Evolutionary conservation across 257 asterid species (phyloP).

Genomic region (Solanum corneliomulleri): DNA sequence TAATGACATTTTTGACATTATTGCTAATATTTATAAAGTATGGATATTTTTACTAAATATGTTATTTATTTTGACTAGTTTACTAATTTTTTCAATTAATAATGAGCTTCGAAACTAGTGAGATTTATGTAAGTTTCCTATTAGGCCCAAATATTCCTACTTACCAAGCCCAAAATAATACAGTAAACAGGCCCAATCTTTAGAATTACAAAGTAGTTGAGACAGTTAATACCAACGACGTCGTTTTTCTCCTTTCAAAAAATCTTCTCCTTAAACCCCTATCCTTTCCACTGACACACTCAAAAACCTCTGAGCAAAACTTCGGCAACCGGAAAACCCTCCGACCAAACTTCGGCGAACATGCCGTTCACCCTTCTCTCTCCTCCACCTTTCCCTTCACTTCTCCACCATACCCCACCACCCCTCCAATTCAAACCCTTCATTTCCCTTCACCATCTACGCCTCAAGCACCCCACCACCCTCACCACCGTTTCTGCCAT

Average conservation of each 20-base stretch:
- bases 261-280: neutral
- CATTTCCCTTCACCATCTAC: slow-evolving; percentile 15
- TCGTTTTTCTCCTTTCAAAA: neutral
- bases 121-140: neutral
- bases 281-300: neutral
- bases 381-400: slow-evolving; percentile 1
- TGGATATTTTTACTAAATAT: too few species aligned
- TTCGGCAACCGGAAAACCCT: neutral
- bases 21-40: too few species aligned
- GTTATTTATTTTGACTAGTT: too few species aligned
- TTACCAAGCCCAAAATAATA: neutral
- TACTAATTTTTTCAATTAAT: too few species aligned
- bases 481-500: slow-evolving; percentile 46
- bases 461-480: slow-evolving; percentile 16
- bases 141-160: neutral
- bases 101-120: neutral
- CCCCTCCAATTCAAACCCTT: slow-evolving; percentile 8
- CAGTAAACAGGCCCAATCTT: neutral
- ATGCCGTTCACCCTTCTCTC: slow-evolving; percentile 1
- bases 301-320: neutral
- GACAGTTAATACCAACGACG: neutral
- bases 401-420: slow-evolving; percentile 30
- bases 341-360: neutral
- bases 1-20: too few species aligned
- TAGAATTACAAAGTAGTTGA: neutral